Evolutionary conservation across 75 land plant species (phyloP).

Genomic region (Pseudotsuga menziesii): DNA sequence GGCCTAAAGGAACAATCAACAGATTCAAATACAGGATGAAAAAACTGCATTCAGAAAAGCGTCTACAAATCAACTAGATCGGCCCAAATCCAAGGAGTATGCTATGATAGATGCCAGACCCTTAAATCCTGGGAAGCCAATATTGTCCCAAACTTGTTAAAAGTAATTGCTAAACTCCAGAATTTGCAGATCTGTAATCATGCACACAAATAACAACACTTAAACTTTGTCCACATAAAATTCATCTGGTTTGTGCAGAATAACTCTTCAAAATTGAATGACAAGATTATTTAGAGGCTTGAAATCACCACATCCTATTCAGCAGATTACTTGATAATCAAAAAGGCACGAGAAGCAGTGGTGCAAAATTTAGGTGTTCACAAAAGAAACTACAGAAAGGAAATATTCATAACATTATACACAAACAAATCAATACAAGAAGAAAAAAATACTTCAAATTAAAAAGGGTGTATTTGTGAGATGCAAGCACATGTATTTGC

Average conservation of each 20-base stretch:
- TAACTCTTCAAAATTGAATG: background rate
- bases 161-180: background rate
- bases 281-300: background rate
- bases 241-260: background rate
- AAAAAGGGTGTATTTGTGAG: background rate
- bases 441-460: background rate
- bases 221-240: background rate
- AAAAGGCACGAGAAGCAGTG: background rate
- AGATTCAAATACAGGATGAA: background rate
- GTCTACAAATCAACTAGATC: background rate
- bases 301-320: background rate
- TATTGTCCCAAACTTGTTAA: background rate
- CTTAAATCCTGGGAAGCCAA: background rate
- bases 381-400: background rate
- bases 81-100: background rate
- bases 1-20: background rate
- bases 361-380: background rate
- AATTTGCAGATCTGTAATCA: constrained; percentile 4
- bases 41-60: background rate
- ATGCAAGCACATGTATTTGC: background rate
- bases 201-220: background rate
- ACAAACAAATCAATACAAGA: background rate
- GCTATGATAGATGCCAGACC: background rate
- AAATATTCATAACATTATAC: background rate
- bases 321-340: background rate